Conservation (phyloP, 1,139 yeast genomes). For the Suhomyces chickasaworum region DNA sequence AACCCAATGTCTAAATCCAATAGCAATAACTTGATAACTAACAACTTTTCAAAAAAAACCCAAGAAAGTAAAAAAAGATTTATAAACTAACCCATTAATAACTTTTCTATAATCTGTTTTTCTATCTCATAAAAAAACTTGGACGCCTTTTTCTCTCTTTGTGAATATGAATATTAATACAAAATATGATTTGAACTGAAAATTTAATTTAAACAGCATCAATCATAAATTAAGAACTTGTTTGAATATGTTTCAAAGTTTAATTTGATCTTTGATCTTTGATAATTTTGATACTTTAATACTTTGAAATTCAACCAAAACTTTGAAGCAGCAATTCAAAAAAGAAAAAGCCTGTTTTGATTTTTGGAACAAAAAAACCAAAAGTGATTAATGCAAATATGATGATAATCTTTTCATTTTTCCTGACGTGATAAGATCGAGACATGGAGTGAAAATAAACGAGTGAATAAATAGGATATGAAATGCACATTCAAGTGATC, state of each 20-base stretch:
- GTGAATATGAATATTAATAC: slow-evolving; percentile 20
- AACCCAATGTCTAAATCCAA: slow-evolving; percentile 48
- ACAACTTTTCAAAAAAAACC: slow-evolving; percentile 17
- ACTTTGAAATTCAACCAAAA: slow-evolving; percentile 12
- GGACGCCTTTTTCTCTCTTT: slow-evolving; percentile 16
- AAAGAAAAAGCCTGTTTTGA: slow-evolving; percentile 14
- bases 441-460: slow-evolving; percentile 29
- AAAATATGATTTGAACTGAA: slow-evolving; percentile 17
- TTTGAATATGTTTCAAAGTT: slow-evolving; percentile 8
- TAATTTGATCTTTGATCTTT: too few relatives aligned
- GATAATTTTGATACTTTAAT: background rate
- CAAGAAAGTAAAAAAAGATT: slow-evolving; percentile 28
- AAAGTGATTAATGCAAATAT: slow-evolving; percentile 29
- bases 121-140: slow-evolving; percentile 16
- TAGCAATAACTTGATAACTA: slow-evolving; percentile 18
- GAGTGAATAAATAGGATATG: slow-evolving; percentile 11
- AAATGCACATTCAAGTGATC: slow-evolving; percentile 21
- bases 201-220: slow-evolving; percentile 14
- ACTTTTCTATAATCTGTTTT: slow-evolving; percentile 26
- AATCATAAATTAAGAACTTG: slow-evolving; percentile 13
- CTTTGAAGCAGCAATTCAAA: slow-evolving; percentile 14
- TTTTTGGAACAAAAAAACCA: slow-evolving; percentile 18
- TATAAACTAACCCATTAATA: slow-evolving; percentile 35
- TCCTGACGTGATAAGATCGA: slow-evolving; percentile 28
- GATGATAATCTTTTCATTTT: slow-evolving; percentile 23